Conservation (phyloP, 129 eudicot species). For the Flaveria bidentis region DNA sequence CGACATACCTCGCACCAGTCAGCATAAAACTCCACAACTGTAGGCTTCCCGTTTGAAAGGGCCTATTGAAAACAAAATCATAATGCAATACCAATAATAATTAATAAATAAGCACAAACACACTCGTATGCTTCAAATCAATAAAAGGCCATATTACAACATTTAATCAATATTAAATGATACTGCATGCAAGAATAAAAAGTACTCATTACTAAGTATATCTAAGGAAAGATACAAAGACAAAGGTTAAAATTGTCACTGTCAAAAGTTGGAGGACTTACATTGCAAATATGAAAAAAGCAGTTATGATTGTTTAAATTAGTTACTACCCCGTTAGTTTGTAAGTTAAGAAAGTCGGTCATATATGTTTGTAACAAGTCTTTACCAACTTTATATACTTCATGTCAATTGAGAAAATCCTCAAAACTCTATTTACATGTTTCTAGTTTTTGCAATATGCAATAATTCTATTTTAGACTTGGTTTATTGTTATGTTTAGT, state of each 20-base stretch:
- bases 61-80: constrained; percentile 52
- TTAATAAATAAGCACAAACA: neutral
- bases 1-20: constrained; percentile 99
- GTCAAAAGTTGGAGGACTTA: neutral
- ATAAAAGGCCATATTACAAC: constrained; percentile 1
- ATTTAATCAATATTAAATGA: neutral
- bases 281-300: neutral
- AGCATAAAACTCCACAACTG: constrained; percentile 99
- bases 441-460: neutral
- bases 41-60: constrained; percentile 89
- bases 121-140: neutral
- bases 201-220: no score
- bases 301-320: neutral
- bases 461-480: neutral
- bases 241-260: neutral
- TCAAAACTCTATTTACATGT: neutral
- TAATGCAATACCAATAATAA: constrained; percentile 11
- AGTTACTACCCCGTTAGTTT: neutral
- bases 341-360: neutral
- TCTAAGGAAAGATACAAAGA: neutral
- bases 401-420: neutral
- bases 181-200: neutral
- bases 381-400: neutral
- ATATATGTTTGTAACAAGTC: neutral
- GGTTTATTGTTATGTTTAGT: neutral